phyloP scores from a whole-genome alignment of 371 early-diverging fungal species.

The Nematocida sp. region DNA sequence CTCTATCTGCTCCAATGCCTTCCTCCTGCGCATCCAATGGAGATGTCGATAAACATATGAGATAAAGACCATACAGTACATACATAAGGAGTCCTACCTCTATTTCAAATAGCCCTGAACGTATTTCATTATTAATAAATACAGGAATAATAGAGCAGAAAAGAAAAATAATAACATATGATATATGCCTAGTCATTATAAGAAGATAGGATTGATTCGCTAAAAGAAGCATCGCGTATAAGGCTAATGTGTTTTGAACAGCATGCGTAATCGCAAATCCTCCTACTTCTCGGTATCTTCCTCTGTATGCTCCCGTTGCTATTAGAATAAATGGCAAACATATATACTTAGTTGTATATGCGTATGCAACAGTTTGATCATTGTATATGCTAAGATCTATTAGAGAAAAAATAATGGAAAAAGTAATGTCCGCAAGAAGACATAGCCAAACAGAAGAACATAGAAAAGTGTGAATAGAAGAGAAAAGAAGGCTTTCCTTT shows the following conservation, averaged over 20 bases:
- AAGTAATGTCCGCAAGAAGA: neutral
- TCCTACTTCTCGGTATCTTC: neutral
- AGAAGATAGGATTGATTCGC: neutral
- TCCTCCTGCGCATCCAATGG: too few relatives aligned
- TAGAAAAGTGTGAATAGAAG: neutral
- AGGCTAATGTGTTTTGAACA: neutral
- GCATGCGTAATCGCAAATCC: neutral
- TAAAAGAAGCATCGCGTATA: neutral
- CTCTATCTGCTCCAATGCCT: too few relatives aligned
- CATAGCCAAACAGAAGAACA: neutral
- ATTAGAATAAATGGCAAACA: neutral
- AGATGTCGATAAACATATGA: neutral
- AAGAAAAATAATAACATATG: constrained; percentile 13
- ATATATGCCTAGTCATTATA: neutral
- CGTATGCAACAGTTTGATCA: neutral
- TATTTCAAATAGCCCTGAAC: constrained; percentile 37
- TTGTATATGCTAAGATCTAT: neutral
- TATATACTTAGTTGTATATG: neutral
- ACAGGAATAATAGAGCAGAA: constrained; percentile 20
- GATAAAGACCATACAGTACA: constrained; percentile 4
- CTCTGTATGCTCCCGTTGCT: neutral
- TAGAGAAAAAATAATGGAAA: neutral
- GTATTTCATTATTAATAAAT: constrained; percentile 35
- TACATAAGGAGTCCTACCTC: constrained; percentile 34
- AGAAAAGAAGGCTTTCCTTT: neutral